Conservation (phyloP, 2,329 filamentous ascomycete genomes). For the Teratosphaeria zuluensis region DNA sequence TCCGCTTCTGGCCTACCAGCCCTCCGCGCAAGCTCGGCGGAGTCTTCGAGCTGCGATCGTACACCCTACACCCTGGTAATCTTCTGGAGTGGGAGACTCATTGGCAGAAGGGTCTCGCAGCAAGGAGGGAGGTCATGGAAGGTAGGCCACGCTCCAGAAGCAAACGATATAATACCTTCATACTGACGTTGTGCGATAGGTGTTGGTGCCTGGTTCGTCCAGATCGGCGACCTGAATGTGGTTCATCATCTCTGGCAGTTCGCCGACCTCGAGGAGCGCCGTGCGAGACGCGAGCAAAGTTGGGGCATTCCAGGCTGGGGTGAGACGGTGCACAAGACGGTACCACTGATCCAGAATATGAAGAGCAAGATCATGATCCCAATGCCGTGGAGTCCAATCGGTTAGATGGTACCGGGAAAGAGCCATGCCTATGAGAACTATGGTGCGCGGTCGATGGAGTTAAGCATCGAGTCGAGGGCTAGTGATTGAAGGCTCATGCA, state of each 20-base stretch:
- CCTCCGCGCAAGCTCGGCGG: constrained; percentile 82
- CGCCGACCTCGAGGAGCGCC: constrained; percentile 88
- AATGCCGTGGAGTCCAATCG: constrained; percentile 93
- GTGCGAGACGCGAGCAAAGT: constrained; percentile 81
- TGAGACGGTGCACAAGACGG: constrained; percentile 66
- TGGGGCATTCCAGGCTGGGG: constrained; percentile 89
- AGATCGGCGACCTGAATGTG: constrained; percentile 94
- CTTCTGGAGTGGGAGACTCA: constrained; percentile 98
- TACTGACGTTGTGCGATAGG: constrained; percentile 46
- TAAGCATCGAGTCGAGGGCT: not conserved
- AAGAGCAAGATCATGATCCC: constrained; percentile 87
- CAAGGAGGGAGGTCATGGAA: constrained; percentile 93
- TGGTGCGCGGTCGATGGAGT: not conserved
- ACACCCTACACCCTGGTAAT: constrained; percentile 91
- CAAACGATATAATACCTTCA: not conserved
- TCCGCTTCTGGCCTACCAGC: constrained; percentile 98
- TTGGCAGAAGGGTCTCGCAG: constrained; percentile 86
- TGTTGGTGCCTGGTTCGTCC: constrained; percentile 87
- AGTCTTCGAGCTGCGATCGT: constrained; percentile 90
- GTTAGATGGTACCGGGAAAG: constrained; percentile 33
- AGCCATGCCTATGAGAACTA: not conserved
- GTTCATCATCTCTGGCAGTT: constrained; percentile 99
- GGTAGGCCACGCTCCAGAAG: constrained; percentile 36
- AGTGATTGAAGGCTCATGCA: not conserved
- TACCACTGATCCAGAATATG: constrained; percentile 94